Evolutionary conservation across 2,329 filamentous ascomycete species (phyloP), one percentile per base, ranked within the genome.

Genomic region (Cladosporium sphaerospermum): DNA sequence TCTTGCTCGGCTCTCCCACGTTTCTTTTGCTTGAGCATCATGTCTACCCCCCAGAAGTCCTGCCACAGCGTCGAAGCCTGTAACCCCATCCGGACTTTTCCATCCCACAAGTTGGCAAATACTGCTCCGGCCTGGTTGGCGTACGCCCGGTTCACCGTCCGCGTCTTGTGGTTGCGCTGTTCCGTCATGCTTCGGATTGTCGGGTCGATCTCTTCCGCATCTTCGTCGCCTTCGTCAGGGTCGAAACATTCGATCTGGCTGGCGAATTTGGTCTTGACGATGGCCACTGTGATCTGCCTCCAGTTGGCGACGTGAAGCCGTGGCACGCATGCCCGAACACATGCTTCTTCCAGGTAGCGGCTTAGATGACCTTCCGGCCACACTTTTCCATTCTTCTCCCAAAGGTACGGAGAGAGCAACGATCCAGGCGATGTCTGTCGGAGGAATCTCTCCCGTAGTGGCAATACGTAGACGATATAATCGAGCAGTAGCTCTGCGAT

Each of bases 261-360:
- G 9, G 53, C 55, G 34, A 57, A 57, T 32, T 57, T 53, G 18
- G 53, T 57, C 34, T 57, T 57, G 31, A 55, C 49, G 36, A 57
- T 57, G 10, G 55, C 55, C 19, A 55, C 53, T 14, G 49, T 55
- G 14, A 55, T 55, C 45, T 57, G 55, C 41, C 55, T 44, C 55
- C 44, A 57, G 37, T 49, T 55, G 3, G 44, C 43, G 45, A 57
- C 23, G 37, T 45, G 44, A 16, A 57, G 45, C 9, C 44, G 53
- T 34, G 49, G 49, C 4, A 57, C 28, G 8, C 19, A 39, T 10
- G 53, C 53, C 11, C 55, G 47, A 18, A 31, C 18, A 28, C 49
- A 45, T 13, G 55, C 53, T 9, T 45, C 48, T 36, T 50, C 44
- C 5, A 57, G 45, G 34, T 36, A 53, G n/a, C 41, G 48, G 44